Conservation (phyloP, 1,139 yeast genomes). For the Debaryomyces sp. region DNA sequence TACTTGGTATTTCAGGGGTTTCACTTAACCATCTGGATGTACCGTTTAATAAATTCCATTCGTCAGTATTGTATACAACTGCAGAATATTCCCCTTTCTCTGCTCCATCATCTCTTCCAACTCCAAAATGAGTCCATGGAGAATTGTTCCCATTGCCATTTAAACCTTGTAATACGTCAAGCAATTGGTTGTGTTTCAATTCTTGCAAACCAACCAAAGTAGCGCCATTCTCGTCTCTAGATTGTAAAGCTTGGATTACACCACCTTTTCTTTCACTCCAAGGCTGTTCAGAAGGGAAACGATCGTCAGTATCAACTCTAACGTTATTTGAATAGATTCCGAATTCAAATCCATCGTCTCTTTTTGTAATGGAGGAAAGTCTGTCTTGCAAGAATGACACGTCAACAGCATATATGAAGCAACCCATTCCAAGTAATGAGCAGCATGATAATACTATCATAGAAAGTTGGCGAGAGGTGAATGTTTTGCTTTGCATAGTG, state of each 20-base stretch:
- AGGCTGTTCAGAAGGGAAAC: conserved; percentile 27
- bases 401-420: conserved; percentile 1
- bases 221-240: conserved; percentile 18
- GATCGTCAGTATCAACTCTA: conserved; percentile 22
- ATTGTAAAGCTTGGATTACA: conserved; percentile 21
- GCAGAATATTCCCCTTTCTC: conserved; percentile 50
- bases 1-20: conserved; percentile 43
- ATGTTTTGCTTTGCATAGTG: conserved; percentile 3
- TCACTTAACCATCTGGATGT: conserved; percentile 48
- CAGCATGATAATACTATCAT: conserved; percentile 5
- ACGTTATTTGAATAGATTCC: conserved; percentile 31
- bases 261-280: conserved; percentile 30
- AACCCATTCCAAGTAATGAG: conserved; percentile 2
- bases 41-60: conserved; percentile 32
- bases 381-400: neutral
- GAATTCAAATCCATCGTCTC: conserved; percentile 14
- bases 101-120: conserved; percentile 53
- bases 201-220: conserved; percentile 37
- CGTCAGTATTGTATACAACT: conserved; percentile 35
- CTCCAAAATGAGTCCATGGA: conserved; percentile 46
- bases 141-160: conserved; percentile 16
- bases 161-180: conserved; percentile 27
- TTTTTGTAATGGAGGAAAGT: neutral
- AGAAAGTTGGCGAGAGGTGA: conserved; percentile 4
- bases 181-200: conserved; percentile 30